phyloP scores from a whole-genome alignment of 257 asterid species.

The Leptodermis oblonga region DNA sequence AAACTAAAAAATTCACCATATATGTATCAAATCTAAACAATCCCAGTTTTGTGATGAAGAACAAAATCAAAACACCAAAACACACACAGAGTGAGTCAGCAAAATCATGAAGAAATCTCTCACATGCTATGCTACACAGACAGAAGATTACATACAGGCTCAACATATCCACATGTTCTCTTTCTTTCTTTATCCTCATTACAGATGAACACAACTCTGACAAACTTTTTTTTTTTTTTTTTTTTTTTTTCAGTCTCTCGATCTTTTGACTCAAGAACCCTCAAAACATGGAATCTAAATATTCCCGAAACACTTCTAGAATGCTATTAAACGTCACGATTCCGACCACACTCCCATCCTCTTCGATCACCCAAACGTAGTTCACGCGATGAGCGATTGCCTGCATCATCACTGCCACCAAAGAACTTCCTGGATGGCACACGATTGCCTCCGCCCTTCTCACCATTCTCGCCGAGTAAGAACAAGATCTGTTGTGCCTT shows the following conservation, averaged over 20 bases:
- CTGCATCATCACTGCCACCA: constrained; percentile 89
- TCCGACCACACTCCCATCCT: constrained; percentile 60
- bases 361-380: constrained; percentile 91
- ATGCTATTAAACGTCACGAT: constrained; percentile 69
- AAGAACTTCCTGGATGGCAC: constrained; percentile 66
- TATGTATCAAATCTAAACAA: neutral
- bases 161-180: constrained; percentile 22
- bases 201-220: too few relatives aligned
- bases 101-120: neutral
- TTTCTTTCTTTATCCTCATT: neutral
- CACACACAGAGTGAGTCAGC: neutral
- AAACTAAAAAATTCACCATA: neutral
- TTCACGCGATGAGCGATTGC: constrained; percentile 78
- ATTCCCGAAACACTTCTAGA: constrained; percentile 47
- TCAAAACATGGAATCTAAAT: constrained; percentile 41
- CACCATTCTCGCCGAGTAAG: constrained; percentile 56
- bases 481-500: constrained; percentile 35
- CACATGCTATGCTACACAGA: neutral
- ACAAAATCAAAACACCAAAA: neutral
- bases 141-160: constrained; percentile 12
- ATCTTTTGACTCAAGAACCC: neutral
- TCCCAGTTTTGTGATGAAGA: neutral
- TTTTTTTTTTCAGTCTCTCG: neutral
- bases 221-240: neutral
- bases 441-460: constrained; percentile 74